phyloP scores from a whole-genome alignment of 345 rosid genomes.

The Bretschneidera sinensis region DNA sequence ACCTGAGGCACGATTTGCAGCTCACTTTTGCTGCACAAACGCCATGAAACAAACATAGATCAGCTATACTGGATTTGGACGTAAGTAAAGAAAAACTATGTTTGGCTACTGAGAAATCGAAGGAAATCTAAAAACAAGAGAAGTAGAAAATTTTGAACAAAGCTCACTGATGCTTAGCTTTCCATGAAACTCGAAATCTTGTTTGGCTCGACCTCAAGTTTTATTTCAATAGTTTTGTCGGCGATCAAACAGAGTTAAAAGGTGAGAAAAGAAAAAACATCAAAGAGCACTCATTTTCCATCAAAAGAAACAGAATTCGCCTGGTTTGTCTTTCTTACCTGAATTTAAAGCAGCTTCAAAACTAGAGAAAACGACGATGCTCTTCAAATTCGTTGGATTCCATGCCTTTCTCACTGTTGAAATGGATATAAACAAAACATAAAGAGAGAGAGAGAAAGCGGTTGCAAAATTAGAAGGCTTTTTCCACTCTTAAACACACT shows the following conservation, averaged over 20 bases:
- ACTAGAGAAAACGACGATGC: conserved; percentile 15
- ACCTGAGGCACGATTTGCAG: neutral
- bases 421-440: neutral
- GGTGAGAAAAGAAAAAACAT: neutral
- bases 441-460: neutral
- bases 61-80: neutral
- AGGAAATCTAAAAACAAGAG: too few species aligned
- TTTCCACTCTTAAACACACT: conserved; percentile 11
- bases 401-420: conserved; percentile 18
- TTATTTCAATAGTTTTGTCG: neutral
- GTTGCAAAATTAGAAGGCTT: neutral
- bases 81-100: too few species aligned
- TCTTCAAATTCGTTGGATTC: conserved; percentile 44
- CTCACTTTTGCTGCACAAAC: neutral
- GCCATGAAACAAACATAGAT: neutral
- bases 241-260: neutral
- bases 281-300: too few species aligned
- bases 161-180: neutral
- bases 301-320: neutral
- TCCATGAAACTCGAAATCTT: neutral
- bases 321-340: too few species aligned
- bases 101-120: neutral
- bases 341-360: too few species aligned
- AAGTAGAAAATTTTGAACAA: neutral
- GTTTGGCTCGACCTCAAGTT: neutral